These are phyloP conservation scores for Setomelanomma holmii DNA, from an alignment of 2,329 filamentous ascomycete species.

Conservation along the genomic window DNA sequence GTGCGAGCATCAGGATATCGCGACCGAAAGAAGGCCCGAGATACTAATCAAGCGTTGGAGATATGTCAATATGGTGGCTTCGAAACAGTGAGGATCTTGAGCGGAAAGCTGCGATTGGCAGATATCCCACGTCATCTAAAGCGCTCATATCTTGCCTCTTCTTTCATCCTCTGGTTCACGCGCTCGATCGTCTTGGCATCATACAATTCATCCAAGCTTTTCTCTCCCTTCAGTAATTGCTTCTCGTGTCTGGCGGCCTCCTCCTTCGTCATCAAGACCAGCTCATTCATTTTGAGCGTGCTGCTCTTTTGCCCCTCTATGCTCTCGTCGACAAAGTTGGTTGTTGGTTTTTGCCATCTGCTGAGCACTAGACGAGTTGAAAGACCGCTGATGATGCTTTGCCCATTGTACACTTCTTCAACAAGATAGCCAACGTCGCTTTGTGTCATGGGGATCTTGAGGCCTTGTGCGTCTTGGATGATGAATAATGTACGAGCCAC, in stretches of 20 bases:
- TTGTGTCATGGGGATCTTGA: conserved; percentile 79
- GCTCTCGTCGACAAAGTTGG: conserved; percentile 68
- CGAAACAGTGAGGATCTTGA: conserved; percentile 1
- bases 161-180: conserved; percentile 71
- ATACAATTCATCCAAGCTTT: conserved; percentile 76
- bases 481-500: conserved; percentile 64
- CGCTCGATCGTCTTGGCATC: conserved; percentile 68
- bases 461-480: conserved; percentile 66
- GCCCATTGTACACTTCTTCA: conserved; percentile 86
- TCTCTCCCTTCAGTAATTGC: conserved; percentile 73
- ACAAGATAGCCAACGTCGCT: conserved; percentile 87
- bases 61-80: too few species aligned
- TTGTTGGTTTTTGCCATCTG: conserved; percentile 75
- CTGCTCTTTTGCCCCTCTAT: conserved; percentile 79
- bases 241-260: conserved; percentile 83
- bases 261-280: conserved; percentile 94
- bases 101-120: not conserved
- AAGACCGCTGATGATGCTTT: conserved; percentile 82
- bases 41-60: not conserved
- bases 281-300: conserved; percentile 70
- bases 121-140: conserved; percentile 49
- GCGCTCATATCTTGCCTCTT: conserved; percentile 66
- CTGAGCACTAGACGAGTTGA: conserved; percentile 80
- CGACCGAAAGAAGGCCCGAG: not conserved
- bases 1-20: not conserved